Base-by-base conservation (phyloP, 1,284 basidiomycete species). In the Malassezia furfur region DNA sequence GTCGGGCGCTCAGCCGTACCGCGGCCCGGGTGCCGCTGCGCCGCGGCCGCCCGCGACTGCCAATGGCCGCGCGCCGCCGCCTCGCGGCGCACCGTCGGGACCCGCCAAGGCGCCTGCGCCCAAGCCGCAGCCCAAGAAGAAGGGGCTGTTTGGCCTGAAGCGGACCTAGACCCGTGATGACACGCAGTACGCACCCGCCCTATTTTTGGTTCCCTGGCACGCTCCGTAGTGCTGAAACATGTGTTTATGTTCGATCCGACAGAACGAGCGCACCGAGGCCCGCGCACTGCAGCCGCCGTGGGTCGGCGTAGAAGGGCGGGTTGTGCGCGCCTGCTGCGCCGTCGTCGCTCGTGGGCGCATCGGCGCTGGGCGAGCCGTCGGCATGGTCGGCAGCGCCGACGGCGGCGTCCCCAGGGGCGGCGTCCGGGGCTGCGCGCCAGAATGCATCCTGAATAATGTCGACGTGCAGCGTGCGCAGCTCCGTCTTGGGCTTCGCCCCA, bases 381-480 rank as follows among this genome's bases (percentile, higher is more conserved):
- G 22, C 38, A n/a, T 8, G 17, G 12, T n/a, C 41, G 25, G 30
- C 21, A 35, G 17, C 25, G 46, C 30, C 2, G 25, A n/a, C 14
- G 39, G 8, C 37, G 22, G 38, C 17, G 2, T 17, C 22, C 38
- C 17, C 17, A 5, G 38, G 22, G 38, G 17, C 14, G 2, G 4
- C 36, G 25, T 41, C 47, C 30, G 17, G 25, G 10, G 52, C 46
- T 15, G 40, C 14, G 21, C 28, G 22, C 72, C 72, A 74, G 40
- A 74, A 74, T 1, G 52, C 50, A 8, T 67, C 63, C 14, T 66
- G 60, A 8, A 74, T 74, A 30, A 74, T 66, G 37, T 74, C 71
- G 38, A 72, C 68, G 36, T 74, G 72, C 14, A 74, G 52, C 1
- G 70, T 72, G 11, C 66, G 49, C n/a, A 74, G 56, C 10, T 51